phyloP scores from a whole-genome alignment of 1,284 basidiomycete genomes.

The Trichosporon sp. region DNA sequence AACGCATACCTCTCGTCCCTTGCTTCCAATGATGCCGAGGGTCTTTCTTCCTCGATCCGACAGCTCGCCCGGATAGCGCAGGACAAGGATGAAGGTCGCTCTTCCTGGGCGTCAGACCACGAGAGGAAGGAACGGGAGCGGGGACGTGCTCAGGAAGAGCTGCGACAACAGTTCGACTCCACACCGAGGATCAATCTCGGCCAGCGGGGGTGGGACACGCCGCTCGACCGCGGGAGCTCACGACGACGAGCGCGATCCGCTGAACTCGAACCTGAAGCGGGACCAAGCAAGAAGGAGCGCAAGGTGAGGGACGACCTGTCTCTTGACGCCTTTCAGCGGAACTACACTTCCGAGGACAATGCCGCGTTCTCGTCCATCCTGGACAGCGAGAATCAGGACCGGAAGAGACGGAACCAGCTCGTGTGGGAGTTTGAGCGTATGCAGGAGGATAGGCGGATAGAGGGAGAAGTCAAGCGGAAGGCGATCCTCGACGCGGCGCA shows the following conservation, averaged over 20 bases:
- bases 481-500: conserved; percentile 52
- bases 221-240: conserved; percentile 11
- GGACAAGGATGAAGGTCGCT: conserved; percentile 42
- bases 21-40: conserved; percentile 68
- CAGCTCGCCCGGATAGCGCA: conserved; percentile 66
- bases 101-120: background rate
- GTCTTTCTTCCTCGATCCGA: conserved; percentile 72
- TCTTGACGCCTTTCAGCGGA: conserved; percentile 82
- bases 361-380: conserved; percentile 88
- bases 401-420: conserved; percentile 70
- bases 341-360: conserved; percentile 93
- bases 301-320: conserved; percentile 58
- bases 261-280: conserved; percentile 13
- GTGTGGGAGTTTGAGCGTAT: conserved; percentile 84
- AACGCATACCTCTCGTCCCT: conserved; percentile 81
- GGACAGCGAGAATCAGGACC: conserved; percentile 80
- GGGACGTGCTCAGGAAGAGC: background rate
- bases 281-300: too few species aligned
- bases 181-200: conserved; percentile 47
- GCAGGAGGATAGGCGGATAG: conserved; percentile 63
- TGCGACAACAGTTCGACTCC: conserved; percentile 29
- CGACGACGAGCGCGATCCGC: too few species aligned
- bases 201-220: conserved; percentile 50
- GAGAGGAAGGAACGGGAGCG: conserved; percentile 1
- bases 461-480: conserved; percentile 54